These are phyloP conservation scores for Penicillium decumbens DNA, from an alignment of 2,329 filamentous ascomycete genomes.

Conservation along the genomic window DNA sequence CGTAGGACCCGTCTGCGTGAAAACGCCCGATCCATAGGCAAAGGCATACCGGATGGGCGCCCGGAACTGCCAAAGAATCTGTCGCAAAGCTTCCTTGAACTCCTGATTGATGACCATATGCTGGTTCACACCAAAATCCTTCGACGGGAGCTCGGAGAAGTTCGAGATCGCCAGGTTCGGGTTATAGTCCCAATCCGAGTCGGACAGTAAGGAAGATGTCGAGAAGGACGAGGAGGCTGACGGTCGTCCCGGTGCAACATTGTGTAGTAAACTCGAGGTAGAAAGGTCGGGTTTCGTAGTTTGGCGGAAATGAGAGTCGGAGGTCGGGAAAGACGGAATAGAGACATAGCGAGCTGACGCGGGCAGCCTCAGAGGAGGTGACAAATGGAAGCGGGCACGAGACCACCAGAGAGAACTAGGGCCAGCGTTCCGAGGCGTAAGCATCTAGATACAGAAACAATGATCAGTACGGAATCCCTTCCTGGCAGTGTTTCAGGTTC, in stretches of 20 bases:
- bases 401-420: slow-evolving; percentile 23
- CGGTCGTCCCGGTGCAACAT: slow-evolving; percentile 11
- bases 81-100: slow-evolving; percentile 83
- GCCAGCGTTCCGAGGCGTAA: slow-evolving; percentile 19
- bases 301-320: slow-evolving; percentile 18
- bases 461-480: slow-evolving; percentile 8
- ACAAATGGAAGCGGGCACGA: slow-evolving; percentile 14
- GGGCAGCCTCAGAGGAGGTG: slow-evolving; percentile 17
- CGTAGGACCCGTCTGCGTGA: slow-evolving; percentile 63
- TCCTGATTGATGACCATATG: slow-evolving; percentile 94
- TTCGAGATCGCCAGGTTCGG: slow-evolving; percentile 65
- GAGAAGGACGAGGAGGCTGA: slow-evolving; percentile 31
- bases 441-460: slow-evolving; percentile 16
- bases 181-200: slow-evolving; percentile 69
- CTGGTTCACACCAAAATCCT: slow-evolving; percentile 88
- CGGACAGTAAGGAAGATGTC: slow-evolving; percentile 26
- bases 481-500: slow-evolving; percentile 10
- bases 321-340: slow-evolving; percentile 23
- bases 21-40: slow-evolving; percentile 95
- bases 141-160: slow-evolving; percentile 71
- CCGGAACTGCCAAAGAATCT: slow-evolving; percentile 84
- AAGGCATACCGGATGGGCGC: slow-evolving; percentile 95
- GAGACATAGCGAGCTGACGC: slow-evolving; percentile 28
- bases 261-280: slow-evolving; percentile 16
- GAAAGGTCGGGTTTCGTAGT: slow-evolving; percentile 14